A percentile compares a stretch with the other conserved stretches of the same genome.
phyloP scores from a whole-genome alignment of 352 stramenopile species.

The Elongisporangium senticosum region DNA sequence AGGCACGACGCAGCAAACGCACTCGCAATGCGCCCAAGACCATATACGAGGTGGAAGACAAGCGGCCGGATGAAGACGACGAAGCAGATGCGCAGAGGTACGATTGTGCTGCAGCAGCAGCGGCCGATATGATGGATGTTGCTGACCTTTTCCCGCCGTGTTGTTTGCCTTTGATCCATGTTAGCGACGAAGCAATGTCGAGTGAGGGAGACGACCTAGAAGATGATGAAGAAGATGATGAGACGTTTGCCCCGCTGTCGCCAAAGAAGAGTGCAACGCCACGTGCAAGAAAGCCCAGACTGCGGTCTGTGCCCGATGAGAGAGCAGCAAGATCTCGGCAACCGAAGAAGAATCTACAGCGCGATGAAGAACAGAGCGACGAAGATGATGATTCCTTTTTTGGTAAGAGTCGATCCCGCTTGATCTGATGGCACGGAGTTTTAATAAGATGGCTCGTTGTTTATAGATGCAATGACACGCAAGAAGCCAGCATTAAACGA shows the following conservation, averaged over 20 bases:
- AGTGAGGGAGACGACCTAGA: constrained; percentile 6
- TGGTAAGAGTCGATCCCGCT: constrained; percentile 3
- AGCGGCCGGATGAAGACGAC: constrained; percentile 19
- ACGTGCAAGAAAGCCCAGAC: background rate
- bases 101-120: constrained; percentile 10
- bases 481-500: constrained; percentile 46
- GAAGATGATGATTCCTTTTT: constrained; percentile 5
- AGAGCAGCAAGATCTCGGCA: background rate
- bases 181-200: constrained; percentile 3
- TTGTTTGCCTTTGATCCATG: background rate
- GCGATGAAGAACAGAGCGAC: constrained; percentile 12
- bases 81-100: constrained; percentile 14
- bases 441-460: background rate
- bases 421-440: background rate
- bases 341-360: constrained; percentile 5
- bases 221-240: constrained; percentile 20
- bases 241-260: constrained; percentile 6
- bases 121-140: constrained; percentile 20
- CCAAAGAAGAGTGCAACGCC: background rate
- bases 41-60: constrained; percentile 69
- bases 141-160: background rate
- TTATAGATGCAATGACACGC: constrained; percentile 48
- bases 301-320: constrained; percentile 8
- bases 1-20: constrained; percentile 48
- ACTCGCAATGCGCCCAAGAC: constrained; percentile 56